phyloP scores from a whole-genome alignment of 306 rosid genomes.

The Styphnolobium japonicum region DNA sequence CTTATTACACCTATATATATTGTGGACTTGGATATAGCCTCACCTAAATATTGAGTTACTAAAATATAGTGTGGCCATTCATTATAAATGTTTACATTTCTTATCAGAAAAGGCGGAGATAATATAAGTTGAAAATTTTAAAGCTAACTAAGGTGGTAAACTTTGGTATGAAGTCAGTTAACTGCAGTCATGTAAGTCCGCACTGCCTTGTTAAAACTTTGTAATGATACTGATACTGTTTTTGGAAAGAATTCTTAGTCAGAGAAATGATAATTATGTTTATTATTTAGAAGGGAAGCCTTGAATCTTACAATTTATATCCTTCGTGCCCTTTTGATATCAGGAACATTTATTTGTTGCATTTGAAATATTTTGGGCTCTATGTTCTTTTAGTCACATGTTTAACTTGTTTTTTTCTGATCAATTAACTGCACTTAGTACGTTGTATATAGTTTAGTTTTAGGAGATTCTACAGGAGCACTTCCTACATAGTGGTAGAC shows the following conservation, averaged over 20 bases:
- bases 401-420: neutral
- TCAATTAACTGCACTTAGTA: neutral
- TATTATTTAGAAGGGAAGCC: neutral
- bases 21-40: neutral
- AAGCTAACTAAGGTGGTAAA: neutral
- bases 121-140: neutral
- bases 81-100: neutral
- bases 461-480: neutral
- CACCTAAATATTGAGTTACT: neutral
- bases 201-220: neutral
- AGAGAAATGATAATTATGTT: neutral
- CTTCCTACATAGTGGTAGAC: constrained; percentile 11
- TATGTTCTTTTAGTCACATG: neutral
- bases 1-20: neutral
- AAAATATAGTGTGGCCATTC: neutral
- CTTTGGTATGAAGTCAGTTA: neutral
- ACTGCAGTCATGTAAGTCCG: neutral
- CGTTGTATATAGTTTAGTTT: neutral
- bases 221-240: neutral
- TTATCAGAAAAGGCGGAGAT: neutral
- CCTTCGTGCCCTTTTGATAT: neutral
- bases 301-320: neutral
- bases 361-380: neutral
- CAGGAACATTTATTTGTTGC: neutral
- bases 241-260: neutral